Conservation (phyloP, 2,329 filamentous ascomycete genomes). For the Aotearoamyces nothofagi region DNA sequence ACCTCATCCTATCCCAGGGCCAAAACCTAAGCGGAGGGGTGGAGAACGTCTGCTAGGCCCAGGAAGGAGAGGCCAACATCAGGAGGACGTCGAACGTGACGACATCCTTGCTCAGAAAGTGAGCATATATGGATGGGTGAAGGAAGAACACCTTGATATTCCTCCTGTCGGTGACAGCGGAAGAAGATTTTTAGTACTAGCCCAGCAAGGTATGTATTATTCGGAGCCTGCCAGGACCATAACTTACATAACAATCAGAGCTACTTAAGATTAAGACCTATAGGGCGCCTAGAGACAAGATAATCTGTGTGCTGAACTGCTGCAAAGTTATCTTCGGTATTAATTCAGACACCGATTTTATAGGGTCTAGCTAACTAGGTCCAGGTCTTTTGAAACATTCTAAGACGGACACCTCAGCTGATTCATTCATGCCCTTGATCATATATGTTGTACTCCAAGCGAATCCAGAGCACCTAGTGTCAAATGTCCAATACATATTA, state of each 20-base stretch:
- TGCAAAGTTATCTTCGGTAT: conserved; percentile 97
- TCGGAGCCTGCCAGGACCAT: neutral
- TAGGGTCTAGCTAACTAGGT: conserved; percentile 7
- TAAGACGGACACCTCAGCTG: conserved; percentile 86
- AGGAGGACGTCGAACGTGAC: conserved; percentile 94
- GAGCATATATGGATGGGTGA: conserved; percentile 90
- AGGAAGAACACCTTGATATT: conserved; percentile 88
- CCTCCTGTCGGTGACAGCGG: conserved; percentile 72
- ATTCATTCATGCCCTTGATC: conserved; percentile 86
- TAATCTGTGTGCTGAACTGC: conserved; percentile 95
- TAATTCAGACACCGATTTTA: conserved; percentile 10
- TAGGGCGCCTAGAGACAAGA: conserved; percentile 91
- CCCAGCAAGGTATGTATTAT: conserved; percentile 56
- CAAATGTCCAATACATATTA: conserved; percentile 95
- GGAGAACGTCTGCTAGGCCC: conserved; percentile 57
- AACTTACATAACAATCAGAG: conserved; percentile 37
- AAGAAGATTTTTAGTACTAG: conserved; percentile 72
- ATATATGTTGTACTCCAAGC: conserved; percentile 93
- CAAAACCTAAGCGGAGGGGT: conserved; percentile 52
- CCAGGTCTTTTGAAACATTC: conserved; percentile 75
- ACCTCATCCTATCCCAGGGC: conserved; percentile 56
- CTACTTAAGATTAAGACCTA: conserved; percentile 94
- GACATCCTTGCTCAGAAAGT: conserved; percentile 95
- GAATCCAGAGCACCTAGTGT: conserved; percentile 89
- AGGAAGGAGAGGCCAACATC: conserved; percentile 85